These are phyloP conservation scores for Silybum marianum DNA, from an alignment of 129 eudicot species.

Conservation along the genomic window DNA sequence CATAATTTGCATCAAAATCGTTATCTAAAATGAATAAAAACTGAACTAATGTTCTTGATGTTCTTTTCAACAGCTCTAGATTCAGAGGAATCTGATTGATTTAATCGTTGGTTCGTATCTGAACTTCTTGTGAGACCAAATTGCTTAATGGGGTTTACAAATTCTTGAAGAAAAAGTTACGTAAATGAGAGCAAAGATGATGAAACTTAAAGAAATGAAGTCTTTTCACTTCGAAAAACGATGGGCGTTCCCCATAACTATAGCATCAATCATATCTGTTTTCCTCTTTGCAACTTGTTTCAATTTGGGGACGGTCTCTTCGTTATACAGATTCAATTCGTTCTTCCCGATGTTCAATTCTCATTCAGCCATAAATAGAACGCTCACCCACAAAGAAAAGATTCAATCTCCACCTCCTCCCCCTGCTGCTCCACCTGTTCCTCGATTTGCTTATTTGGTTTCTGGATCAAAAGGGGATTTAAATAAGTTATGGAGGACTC, in stretches of 20 bases:
- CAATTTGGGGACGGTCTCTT: constrained; percentile 63
- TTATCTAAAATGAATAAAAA: background rate
- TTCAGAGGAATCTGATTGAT: background rate
- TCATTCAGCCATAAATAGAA: constrained; percentile 32
- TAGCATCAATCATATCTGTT: constrained; percentile 53
- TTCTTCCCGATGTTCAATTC: constrained; percentile 50
- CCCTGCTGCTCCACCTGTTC: constrained; percentile 59
- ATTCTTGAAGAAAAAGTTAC: constrained; percentile 16
- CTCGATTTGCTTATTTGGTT: constrained; percentile 85
- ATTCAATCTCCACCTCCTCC: constrained; percentile 42
- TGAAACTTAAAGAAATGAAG: constrained; percentile 44
- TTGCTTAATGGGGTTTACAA: background rate
- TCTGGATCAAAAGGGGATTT: constrained; percentile 92
- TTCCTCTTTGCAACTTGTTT: constrained; percentile 69
- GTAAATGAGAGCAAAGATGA: constrained; percentile 23
- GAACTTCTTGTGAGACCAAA: constrained; percentile 14
- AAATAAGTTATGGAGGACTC: constrained; percentile 82
- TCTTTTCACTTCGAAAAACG: constrained; percentile 57
- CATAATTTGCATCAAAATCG: background rate
- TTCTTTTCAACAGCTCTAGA: constrained; percentile 6
- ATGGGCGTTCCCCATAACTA: constrained; percentile 75
- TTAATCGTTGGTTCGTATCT: constrained; percentile 7
- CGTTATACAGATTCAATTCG: constrained; percentile 54
- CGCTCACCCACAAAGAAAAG: constrained; percentile 33
- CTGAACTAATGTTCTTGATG: constrained; percentile 18